Conservation (phyloP, 1,284 basidiomycete species). For the Microbotryum scabiosae region DNA sequence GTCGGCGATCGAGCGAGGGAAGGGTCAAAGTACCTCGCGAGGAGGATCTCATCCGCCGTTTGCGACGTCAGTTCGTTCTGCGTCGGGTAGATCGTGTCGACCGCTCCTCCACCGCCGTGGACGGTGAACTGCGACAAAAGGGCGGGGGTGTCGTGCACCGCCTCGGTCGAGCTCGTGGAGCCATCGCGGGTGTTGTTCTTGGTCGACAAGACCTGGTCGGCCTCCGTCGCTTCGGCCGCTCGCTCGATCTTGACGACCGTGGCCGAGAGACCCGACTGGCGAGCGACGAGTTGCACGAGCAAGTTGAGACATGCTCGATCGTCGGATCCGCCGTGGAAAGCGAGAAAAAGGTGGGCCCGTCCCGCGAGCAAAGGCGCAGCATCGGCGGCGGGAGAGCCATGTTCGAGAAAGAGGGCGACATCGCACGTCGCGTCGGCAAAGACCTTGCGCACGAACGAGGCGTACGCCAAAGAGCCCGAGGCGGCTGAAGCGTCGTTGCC, state of each 20-base stretch:
- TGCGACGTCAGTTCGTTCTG: constrained; percentile 58
- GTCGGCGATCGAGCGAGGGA: constrained; percentile 32
- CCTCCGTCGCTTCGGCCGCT: constrained; percentile 25
- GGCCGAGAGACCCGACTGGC: constrained; percentile 55
- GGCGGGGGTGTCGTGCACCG: constrained; percentile 1
- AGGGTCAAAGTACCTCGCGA: constrained; percentile 25
- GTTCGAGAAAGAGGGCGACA: constrained; percentile 72
- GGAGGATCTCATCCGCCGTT: constrained; percentile 58
- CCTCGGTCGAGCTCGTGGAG: constrained; percentile 35
- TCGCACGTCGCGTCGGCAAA: constrained; percentile 51
- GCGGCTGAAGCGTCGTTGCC: constrained; percentile 38
- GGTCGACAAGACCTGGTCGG: constrained; percentile 42
- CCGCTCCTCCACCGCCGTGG: constrained; percentile 29
- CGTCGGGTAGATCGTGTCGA: constrained; percentile 47
- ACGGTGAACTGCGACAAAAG: constrained; percentile 26
- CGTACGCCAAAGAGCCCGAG: constrained; percentile 38
- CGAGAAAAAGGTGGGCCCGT: constrained; percentile 61
- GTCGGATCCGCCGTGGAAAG: constrained; percentile 88
- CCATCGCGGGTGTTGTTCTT: constrained; percentile 7
- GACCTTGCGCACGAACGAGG: constrained; percentile 64
- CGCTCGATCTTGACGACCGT: constrained; percentile 55
- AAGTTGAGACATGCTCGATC: constrained; percentile 74
- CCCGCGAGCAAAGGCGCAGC: constrained; percentile 5
- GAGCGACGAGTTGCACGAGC: constrained; percentile 63
- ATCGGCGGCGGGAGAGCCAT: constrained; percentile 43